Evolutionary conservation across 139 green algal species (phyloP), one percentile per base, ranked within the genome.

Genomic region (Yamagishiella unicocca): DNA sequence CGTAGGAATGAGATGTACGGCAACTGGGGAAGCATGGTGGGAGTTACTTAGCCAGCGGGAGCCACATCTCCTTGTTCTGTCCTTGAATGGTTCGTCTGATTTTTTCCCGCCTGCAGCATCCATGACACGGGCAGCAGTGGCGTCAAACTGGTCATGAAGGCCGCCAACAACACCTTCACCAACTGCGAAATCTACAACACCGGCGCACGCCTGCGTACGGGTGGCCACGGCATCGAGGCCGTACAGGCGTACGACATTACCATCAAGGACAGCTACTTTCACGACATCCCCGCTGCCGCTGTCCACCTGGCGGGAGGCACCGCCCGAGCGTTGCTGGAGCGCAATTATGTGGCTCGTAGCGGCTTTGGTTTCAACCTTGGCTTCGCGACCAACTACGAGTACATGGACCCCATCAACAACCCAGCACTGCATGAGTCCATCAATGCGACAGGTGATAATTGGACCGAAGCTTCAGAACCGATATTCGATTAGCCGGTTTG

Each of bases 371-470:
- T 89, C 40, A 84, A 89, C 43, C 25, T 89, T 17, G 84, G 84
- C 14, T 89, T 84, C 22, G 42, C 58, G 22, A 83, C 72, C 10
- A 55, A 88, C 4, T 75, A 40, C 64, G 82, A 80, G 67, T 81
- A 87, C 82, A 84, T 89, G 73, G 73, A 89, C 42, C 19, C 54
- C 14, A 42, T 83, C 43, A 64, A 54, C 55, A 89, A 89, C 71
- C 55, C 71, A 10, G 42, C 8, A 21, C 55, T 84, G 58, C 68
- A 70, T 42, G 72, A 89, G 31, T 33, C 43, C 54, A 78, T 89
- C 42, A 77, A 84, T 42, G 53, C 40, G 7, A 84, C 58, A 2
- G 70, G 66, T 74, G n/a, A n/a, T n/a, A n/a, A n/a, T n/a, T n/a
- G n/a, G n/a, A n/a, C n/a, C n/a, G n/a, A n/a, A n/a, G n/a, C n/a